Percentiles rank a stretch among this genome's conserved stretches.
These are phyloP conservation scores for Avicennia marina DNA, from an alignment of 257 asterid species.

Conservation along the genomic window DNA sequence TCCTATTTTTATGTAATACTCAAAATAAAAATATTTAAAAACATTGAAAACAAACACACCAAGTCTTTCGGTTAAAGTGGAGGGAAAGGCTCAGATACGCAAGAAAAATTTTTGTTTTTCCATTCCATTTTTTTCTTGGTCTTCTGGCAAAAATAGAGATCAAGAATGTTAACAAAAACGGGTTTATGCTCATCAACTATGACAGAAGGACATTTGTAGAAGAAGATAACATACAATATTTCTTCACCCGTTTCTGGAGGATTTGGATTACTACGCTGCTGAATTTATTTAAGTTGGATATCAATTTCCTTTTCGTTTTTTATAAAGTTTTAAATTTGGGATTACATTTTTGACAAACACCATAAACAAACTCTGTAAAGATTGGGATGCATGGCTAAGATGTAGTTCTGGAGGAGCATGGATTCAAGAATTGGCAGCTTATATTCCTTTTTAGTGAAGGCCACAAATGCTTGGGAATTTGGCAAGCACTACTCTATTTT, in stretches of 20 bases:
- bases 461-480: neutral
- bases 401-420: neutral
- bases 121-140: neutral
- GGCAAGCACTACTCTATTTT: no score
- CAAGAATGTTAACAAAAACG: neutral
- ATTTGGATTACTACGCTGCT: neutral
- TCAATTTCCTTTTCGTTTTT: no score
- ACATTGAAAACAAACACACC: no score
- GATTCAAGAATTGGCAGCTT: no score
- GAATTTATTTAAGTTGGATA: neutral
- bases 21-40: no score
- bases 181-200: neutral
- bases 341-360: neutral
- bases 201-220: neutral
- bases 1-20: no score
- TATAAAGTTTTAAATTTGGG: no score
- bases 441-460: no score
- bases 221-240: neutral
- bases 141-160: neutral
- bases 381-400: neutral
- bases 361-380: neutral
- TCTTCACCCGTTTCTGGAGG: constrained; percentile 4
- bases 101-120: neutral
- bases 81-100: no score
- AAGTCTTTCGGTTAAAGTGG: no score